A percentile compares a stretch with the other conserved stretches of the same genome.
Conservation (phyloP, 2,329 filamentous ascomycete species). For the Hymenoscyphus fraxineus region DNA sequence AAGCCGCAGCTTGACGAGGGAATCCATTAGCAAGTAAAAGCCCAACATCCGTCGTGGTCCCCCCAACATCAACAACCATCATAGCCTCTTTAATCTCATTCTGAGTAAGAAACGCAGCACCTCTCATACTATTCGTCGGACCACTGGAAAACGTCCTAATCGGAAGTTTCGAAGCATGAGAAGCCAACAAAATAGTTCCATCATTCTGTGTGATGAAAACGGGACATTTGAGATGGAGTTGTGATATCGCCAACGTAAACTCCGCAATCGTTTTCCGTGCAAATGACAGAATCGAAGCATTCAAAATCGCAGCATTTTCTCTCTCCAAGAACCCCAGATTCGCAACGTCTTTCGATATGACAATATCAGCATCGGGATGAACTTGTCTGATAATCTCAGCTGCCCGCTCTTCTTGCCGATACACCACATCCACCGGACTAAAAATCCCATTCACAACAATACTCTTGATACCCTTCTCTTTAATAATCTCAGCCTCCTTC, state of each 20-base stretch:
- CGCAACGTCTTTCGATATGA: conserved; percentile 39
- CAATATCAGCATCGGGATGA: conserved; percentile 46
- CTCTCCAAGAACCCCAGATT: conserved; percentile 46
- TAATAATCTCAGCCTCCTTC: conserved; percentile 34
- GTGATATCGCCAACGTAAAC: conserved; percentile 50
- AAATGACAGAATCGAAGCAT: conserved; percentile 56
- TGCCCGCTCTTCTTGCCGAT: conserved; percentile 48
- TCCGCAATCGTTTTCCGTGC: conserved; percentile 51
- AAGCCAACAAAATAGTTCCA: conserved; percentile 53
- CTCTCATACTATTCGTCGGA: conserved; percentile 60
- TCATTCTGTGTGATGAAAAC: conserved; percentile 59
- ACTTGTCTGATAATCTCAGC: conserved; percentile 21
- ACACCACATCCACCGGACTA: conserved; percentile 51
- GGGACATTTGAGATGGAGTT: conserved; percentile 42
- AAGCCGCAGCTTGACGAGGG: conserved; percentile 54
- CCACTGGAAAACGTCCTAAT: conserved; percentile 60
- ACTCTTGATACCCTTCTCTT: conserved; percentile 32
- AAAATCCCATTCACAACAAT: conserved; percentile 51
- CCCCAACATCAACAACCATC: conserved; percentile 52
- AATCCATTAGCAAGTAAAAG: conserved; percentile 54
- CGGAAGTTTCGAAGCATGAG: conserved; percentile 50
- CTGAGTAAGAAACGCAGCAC: conserved; percentile 52
- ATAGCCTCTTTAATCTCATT: conserved; percentile 17
- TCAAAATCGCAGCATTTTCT: conserved; percentile 63
- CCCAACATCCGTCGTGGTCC: conserved; percentile 56